phyloP scores from a whole-genome alignment of 2,329 filamentous ascomycete species.

The Beauveria brongniartii region DNA sequence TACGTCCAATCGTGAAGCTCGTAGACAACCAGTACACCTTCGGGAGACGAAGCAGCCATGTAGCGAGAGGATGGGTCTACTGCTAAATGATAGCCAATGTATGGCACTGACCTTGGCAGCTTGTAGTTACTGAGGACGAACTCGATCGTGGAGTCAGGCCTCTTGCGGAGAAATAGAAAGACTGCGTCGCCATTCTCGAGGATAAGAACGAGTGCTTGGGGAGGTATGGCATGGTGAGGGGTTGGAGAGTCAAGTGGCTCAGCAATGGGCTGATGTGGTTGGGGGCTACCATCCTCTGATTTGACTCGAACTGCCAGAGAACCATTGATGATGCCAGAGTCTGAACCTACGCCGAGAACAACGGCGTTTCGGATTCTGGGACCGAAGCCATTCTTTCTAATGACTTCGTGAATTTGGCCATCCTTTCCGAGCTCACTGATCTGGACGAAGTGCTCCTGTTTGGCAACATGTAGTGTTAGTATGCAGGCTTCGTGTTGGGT shows the following conservation, averaged over 20 bases:
- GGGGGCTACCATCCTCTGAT: slow-evolving; percentile 30
- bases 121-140: slow-evolving; percentile 56
- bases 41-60: slow-evolving; percentile 61
- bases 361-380: slow-evolving; percentile 70
- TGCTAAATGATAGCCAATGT: slow-evolving; percentile 58
- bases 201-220: slow-evolving; percentile 73
- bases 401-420: slow-evolving; percentile 66
- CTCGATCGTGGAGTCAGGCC: slow-evolving; percentile 35
- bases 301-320: slow-evolving; percentile 23
- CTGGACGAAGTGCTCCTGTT: slow-evolving; percentile 72
- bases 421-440: slow-evolving; percentile 66
- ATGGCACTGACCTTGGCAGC: slow-evolving; percentile 49
- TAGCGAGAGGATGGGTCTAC: slow-evolving; percentile 69
- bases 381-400: slow-evolving; percentile 71
- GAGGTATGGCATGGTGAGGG: slow-evolving; percentile 36
- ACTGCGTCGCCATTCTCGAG: slow-evolving; percentile 65
- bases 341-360: slow-evolving; percentile 55
- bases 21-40: slow-evolving; percentile 63
- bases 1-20: slow-evolving; percentile 51
- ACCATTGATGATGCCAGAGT: slow-evolving; percentile 19
- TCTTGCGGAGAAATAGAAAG: slow-evolving; percentile 61
- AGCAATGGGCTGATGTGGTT: slow-evolving; percentile 25
- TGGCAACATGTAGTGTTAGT: slow-evolving; percentile 7
- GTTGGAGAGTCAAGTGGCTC: not conserved
- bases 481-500: not conserved